Evolutionary conservation across 2,329 filamentous ascomycete species (phyloP).

Genomic region (Aspergillus tamarii): DNA sequence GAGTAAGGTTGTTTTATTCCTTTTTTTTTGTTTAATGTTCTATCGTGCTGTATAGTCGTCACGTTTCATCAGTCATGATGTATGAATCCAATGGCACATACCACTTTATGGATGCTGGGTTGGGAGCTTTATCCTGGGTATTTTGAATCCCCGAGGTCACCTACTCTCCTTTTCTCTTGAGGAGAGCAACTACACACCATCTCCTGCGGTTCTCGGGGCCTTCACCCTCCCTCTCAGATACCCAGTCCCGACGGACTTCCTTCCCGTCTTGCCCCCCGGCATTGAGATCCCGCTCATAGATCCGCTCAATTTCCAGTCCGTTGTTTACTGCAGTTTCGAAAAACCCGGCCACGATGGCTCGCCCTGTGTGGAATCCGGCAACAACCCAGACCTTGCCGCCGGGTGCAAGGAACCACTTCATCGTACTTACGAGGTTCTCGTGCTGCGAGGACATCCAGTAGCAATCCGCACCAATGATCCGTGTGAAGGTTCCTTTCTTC

Average conservation of each 20-base stretch:
- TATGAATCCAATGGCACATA: not conserved
- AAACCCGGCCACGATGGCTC: constrained; percentile 58
- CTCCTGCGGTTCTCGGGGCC: constrained; percentile 55
- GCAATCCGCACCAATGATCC: constrained; percentile 64
- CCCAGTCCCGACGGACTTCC: constrained; percentile 48
- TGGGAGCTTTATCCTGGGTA: not conserved
- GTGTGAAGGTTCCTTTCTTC: constrained; percentile 49
- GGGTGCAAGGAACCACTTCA: constrained; percentile 58
- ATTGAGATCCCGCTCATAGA: constrained; percentile 59
- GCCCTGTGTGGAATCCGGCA: constrained; percentile 63
- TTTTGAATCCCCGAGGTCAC: not conserved
- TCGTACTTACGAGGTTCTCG: constrained; percentile 56
- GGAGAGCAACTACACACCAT: constrained; percentile 59
- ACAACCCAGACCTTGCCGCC: constrained; percentile 52
- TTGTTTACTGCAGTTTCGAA: constrained; percentile 52
- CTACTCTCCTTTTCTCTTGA: constrained; percentile 30
- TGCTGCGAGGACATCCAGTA: constrained; percentile 64
- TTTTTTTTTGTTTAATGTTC: not conserved
- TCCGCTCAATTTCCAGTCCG: constrained; percentile 55
- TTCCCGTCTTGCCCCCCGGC: constrained; percentile 40
- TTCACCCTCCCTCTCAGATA: constrained; percentile 52
- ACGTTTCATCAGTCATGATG: constrained; percentile 9
- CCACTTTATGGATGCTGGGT: not conserved
- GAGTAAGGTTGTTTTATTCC: not conserved
- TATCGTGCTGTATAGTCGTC: constrained; percentile 1